Evolutionary conservation across 1,284 basidiomycete species (phyloP), one percentile per base, ranked within the genome.

Genomic region (Takashimella koratensis): DNA sequence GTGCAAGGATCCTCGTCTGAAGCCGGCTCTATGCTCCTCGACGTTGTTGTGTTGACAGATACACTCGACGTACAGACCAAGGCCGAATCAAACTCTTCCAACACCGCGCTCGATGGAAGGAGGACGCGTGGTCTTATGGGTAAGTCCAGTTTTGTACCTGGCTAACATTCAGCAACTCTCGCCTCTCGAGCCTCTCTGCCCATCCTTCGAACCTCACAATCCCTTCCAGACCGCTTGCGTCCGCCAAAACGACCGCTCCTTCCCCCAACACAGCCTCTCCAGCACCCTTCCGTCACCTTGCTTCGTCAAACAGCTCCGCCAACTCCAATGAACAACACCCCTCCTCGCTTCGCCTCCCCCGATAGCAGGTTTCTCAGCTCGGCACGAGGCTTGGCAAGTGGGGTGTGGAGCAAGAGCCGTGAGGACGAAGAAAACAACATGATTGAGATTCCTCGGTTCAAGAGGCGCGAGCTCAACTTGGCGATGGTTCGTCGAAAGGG

Each of bases 371-470:
- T 36, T 36, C 30, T 8, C 30, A 16, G 30, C 30, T 36, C 30
- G 8, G 16, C 30, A 8, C 30, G 16, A 36, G 30, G 30, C 16
- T 36, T 36, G 16, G 8, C 30, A 8, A 36, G 30, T 36, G 10
- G 16, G 8, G 30, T 36, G 30, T 8, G 30, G 30, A 36, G 16
- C 16, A 36, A 36, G 10, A 36, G 16, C 16, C 30, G 30, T 8
- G 30, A 36, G 10, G 10, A 8, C 21, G 50, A 43, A 12, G 56
- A 52, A 25, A 45, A 41, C 2, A 59, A 56, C 3, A 39, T 65
- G 47, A 54, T 73, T 3, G 71, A 73, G 59, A 73, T 73, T n/a
- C 71, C 71, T 4, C 48, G 71, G 13, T 73, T 73, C 57, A 71
- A 70, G 57, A 65, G 62, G 45, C 50, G 58, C 19, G 66, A 67